These are phyloP conservation scores for Lepidium africanum DNA, from an alignment of 345 rosid genomes.

Conservation along the genomic window DNA sequence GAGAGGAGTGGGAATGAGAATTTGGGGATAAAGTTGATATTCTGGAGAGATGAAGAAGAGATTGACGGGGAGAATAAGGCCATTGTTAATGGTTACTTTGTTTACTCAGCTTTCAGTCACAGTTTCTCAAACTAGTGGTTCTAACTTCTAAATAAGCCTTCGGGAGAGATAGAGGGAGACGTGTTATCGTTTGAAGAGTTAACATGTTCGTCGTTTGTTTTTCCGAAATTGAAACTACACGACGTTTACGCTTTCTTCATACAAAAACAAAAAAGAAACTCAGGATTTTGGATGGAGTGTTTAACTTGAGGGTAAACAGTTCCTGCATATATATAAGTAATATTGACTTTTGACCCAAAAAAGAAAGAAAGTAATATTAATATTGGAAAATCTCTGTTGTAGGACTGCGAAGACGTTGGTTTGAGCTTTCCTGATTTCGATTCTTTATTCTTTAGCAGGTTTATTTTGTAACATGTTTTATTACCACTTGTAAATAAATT, in stretches of 20 bases:
- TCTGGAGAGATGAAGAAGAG: conserved; percentile 23
- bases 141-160: not conserved
- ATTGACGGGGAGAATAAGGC: conserved; percentile 43
- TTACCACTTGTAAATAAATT: no score
- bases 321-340: no score
- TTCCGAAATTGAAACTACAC: not conserved
- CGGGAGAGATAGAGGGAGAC: not conserved
- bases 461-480: no score
- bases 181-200: not conserved
- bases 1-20: conserved; percentile 29
- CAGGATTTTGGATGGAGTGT: no score
- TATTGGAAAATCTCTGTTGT: no score
- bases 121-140: not conserved
- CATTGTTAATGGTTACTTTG: conserved; percentile 20
- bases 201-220: conserved; percentile 15
- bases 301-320: no score
- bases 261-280: not conserved
- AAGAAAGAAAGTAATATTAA: no score
- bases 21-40: conserved; percentile 29
- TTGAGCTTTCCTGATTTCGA: no score
- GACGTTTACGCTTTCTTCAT: not conserved
- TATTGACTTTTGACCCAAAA: no score
- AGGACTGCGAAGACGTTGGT: no score
- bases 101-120: not conserved
- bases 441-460: no score